These are phyloP conservation scores for Albophoma yamanashiensis DNA, from an alignment of 2,329 filamentous ascomycete species.

Conservation along the genomic window DNA sequence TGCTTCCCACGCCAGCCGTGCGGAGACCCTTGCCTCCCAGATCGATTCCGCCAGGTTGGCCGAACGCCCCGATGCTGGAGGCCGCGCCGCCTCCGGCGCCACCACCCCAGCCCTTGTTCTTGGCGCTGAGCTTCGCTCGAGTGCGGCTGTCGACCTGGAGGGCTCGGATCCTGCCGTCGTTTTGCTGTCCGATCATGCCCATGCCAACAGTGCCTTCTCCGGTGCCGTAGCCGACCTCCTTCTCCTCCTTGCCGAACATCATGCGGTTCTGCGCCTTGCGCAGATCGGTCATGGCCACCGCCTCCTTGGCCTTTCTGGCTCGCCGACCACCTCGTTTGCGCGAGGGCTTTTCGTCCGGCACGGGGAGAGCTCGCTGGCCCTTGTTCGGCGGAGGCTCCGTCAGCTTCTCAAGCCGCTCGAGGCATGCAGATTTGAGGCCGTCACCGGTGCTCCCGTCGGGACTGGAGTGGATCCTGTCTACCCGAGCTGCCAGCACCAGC, in stretches of 20 bases:
- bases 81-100: slow-evolving; percentile 53
- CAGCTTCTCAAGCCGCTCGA: slow-evolving; percentile 82
- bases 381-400: slow-evolving; percentile 88
- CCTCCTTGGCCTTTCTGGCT: slow-evolving; percentile 91
- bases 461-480: slow-evolving; percentile 75
- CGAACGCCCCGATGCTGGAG: slow-evolving; percentile 75
- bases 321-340: slow-evolving; percentile 85
- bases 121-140: slow-evolving; percentile 83
- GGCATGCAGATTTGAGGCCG: slow-evolving; percentile 69
- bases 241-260: slow-evolving; percentile 92
- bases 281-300: slow-evolving; percentile 91
- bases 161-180: slow-evolving; percentile 80
- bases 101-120: slow-evolving; percentile 90
- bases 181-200: slow-evolving; percentile 87
- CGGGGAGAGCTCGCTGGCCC: slow-evolving; percentile 74
- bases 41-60: slow-evolving; percentile 54
- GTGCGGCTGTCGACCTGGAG: slow-evolving; percentile 90
- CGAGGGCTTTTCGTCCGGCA: slow-evolving; percentile 89
- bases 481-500: slow-evolving; percentile 82
- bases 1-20: slow-evolving; percentile 69
- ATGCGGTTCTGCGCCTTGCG: slow-evolving; percentile 94
- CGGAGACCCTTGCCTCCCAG: slow-evolving; percentile 72
- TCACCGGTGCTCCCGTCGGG: slow-evolving; percentile 76
- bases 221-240: slow-evolving; percentile 80
- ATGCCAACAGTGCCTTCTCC: slow-evolving; percentile 79